Evolutionary conservation across 2,329 filamentous ascomycete species (phyloP).

Genomic region (Delphinella strobiligena): DNA sequence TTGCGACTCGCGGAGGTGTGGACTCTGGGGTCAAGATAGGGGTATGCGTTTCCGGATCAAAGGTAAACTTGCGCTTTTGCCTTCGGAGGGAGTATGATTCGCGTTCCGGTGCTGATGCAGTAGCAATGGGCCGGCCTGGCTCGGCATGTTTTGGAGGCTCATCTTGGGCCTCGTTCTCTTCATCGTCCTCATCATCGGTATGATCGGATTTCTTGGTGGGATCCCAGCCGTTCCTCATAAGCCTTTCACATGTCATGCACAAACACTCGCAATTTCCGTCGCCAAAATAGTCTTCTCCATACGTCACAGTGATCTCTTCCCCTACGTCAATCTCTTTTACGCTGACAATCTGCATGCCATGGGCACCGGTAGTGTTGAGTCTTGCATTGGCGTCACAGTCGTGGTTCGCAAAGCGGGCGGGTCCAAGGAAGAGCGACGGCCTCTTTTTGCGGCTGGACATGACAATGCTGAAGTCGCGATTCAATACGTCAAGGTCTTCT

Average conservation of each 20-base stretch:
- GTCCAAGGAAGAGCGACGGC: slow-evolving; percentile 85
- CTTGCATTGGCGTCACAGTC: slow-evolving; percentile 89
- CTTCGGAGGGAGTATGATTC: slow-evolving; percentile 8
- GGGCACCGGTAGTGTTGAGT: slow-evolving; percentile 68
- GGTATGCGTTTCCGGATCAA: slow-evolving; percentile 8
- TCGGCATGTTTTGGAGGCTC: slow-evolving; percentile 1
- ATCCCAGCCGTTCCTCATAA: slow-evolving; percentile 67
- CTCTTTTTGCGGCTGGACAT: slow-evolving; percentile 86
- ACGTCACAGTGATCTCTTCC: slow-evolving; percentile 93
- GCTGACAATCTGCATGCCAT: slow-evolving; percentile 85
- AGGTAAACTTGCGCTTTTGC: slow-evolving; percentile 9
- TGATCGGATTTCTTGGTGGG: not conserved
- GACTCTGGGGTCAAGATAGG: slow-evolving; percentile 3
- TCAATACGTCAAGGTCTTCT: slow-evolving; percentile 61
- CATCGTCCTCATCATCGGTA: not conserved
- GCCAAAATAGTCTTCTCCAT: slow-evolving; percentile 93
- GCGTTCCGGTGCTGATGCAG: not conserved
- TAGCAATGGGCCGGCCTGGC: not conserved
- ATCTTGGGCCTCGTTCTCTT: not conserved
- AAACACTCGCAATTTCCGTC: slow-evolving; percentile 90
- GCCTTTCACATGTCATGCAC: slow-evolving; percentile 73
- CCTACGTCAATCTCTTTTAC: slow-evolving; percentile 69
- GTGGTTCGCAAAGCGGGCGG: slow-evolving; percentile 92
- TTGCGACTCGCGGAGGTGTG: not conserved
- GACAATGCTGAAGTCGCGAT: slow-evolving; percentile 95